phyloP scores from a whole-genome alignment of 306 rosid genomes.

The Malus fusca region DNA sequence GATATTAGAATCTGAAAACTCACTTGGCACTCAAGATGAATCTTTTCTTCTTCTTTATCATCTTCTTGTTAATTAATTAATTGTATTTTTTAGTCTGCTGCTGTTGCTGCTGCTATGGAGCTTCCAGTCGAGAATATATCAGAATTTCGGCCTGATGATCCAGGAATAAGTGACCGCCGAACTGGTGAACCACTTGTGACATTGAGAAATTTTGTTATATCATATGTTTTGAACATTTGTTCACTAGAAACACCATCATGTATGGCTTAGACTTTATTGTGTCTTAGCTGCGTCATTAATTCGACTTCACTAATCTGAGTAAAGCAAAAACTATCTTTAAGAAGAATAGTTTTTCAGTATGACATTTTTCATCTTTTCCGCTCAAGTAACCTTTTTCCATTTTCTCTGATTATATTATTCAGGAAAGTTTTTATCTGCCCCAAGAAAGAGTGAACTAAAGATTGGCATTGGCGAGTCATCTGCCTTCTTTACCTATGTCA shows the following conservation, averaged over 20 bases:
- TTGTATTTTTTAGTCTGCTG: slow-evolving; percentile 30
- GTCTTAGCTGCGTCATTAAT: neutral
- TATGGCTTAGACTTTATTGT: neutral
- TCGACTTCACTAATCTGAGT: neutral
- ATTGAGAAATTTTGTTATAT: neutral
- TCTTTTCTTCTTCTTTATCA: neutral
- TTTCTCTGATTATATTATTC: slow-evolving; percentile 14
- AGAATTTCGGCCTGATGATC: slow-evolving; percentile 55
- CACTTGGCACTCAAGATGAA: neutral
- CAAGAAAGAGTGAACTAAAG: slow-evolving; percentile 74
- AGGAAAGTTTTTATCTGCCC: slow-evolving; percentile 60
- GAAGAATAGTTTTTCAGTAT: neutral
- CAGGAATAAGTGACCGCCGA: slow-evolving; percentile 64
- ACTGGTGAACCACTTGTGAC: slow-evolving; percentile 40
- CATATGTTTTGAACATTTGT: neutral
- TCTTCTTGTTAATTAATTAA: neutral
- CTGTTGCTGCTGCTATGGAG: slow-evolving; percentile 27
- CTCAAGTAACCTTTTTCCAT: neutral
- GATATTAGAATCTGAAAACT: neutral
- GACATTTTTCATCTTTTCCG: neutral
- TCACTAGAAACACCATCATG: neutral
- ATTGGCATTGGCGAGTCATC: slow-evolving; percentile 95
- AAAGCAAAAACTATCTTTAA: neutral
- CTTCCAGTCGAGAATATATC: slow-evolving; percentile 25
- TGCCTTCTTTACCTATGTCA: slow-evolving; percentile 86